Conservation (phyloP, 371 early-diverging fungal species). For the Mucor saturninus region DNA sequence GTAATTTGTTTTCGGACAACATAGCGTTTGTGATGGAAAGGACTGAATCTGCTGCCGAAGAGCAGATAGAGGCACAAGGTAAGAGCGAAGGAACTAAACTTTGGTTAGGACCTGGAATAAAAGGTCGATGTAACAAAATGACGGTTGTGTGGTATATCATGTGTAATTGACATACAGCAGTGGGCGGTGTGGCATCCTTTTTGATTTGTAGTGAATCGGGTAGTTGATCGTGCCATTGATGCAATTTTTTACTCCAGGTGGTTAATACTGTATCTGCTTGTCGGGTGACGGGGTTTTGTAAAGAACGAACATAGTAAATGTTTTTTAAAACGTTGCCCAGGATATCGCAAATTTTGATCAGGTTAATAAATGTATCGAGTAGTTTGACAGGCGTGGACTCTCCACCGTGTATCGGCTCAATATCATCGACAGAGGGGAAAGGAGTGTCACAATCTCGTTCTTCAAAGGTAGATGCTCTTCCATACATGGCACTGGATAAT, state of each 20-base stretch:
- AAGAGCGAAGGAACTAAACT: conserved; percentile 31
- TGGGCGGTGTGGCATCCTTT: conserved; percentile 28
- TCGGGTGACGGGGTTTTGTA: conserved; percentile 31
- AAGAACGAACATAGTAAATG: conserved; percentile 48
- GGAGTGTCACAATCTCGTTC: conserved; percentile 55
- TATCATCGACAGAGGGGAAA: conserved; percentile 53
- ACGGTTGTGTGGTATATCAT: conserved; percentile 49
- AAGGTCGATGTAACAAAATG: conserved; percentile 51
- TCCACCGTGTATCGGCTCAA: conserved; percentile 20
- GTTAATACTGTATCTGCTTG: conserved; percentile 43
- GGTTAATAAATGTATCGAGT: conserved; percentile 40
- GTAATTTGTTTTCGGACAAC: conserved; percentile 36
- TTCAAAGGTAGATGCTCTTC: conserved; percentile 47
- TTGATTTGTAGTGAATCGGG: conserved; percentile 48
- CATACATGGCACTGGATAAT: conserved; percentile 45
- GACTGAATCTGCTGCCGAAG: conserved; percentile 53
- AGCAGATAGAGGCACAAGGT: conserved; percentile 50
- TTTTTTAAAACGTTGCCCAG: conserved; percentile 53
- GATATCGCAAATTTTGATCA: conserved; percentile 47
- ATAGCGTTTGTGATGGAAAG: conserved; percentile 47
- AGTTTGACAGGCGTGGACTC: conserved; percentile 23
- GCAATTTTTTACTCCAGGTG: conserved; percentile 44
- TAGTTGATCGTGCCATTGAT: conserved; percentile 49
- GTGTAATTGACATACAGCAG: conserved; percentile 48
- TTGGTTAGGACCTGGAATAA: conserved; percentile 42